These are phyloP conservation scores for Lactarius tabidus DNA, from an alignment of 768 basidiomycete genomes.

Conservation along the genomic window DNA sequence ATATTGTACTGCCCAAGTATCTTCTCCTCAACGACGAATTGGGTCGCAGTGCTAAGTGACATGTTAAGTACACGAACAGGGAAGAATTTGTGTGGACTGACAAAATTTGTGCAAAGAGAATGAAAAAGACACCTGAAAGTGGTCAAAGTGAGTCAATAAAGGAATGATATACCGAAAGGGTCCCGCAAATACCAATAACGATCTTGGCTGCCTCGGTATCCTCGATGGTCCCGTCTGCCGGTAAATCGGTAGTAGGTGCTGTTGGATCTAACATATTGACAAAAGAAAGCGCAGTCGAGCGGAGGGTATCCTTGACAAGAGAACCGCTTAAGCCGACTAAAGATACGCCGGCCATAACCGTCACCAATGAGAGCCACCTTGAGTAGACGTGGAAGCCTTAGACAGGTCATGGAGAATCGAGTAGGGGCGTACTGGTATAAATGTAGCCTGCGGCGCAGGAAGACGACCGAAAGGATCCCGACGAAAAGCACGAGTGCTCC, in stretches of 20 bases:
- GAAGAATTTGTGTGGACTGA: slow-evolving; percentile 38
- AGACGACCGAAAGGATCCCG: slow-evolving; percentile 84
- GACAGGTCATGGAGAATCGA: slow-evolving; percentile 3
- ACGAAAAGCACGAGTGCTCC: slow-evolving; percentile 94
- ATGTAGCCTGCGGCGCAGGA: slow-evolving; percentile 81
- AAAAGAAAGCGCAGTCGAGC: slow-evolving; percentile 39
- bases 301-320: slow-evolving; percentile 70
- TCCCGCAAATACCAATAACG: slow-evolving; percentile 56
- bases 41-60: slow-evolving; percentile 68
- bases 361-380: slow-evolving; percentile 87
- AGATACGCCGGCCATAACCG: slow-evolving; percentile 82
- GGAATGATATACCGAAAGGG: slow-evolving; percentile 21
- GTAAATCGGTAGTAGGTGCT: slow-evolving; percentile 30
- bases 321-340: slow-evolving; percentile 89
- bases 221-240: slow-evolving; percentile 45
- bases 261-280: slow-evolving; percentile 28
- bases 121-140: slow-evolving; percentile 73
- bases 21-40: slow-evolving; percentile 96
- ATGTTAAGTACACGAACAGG: slow-evolving; percentile 15
- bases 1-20: slow-evolving; percentile 87
- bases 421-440: slow-evolving; percentile 65
- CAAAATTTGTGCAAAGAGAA: slow-evolving; percentile 95
- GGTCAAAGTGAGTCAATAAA: slow-evolving; percentile 13
- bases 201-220: slow-evolving; percentile 64
- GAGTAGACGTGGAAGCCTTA: slow-evolving; percentile 11